phyloP scores from a whole-genome alignment of 441 rosid species.

The Brassica hybrid region DNA sequence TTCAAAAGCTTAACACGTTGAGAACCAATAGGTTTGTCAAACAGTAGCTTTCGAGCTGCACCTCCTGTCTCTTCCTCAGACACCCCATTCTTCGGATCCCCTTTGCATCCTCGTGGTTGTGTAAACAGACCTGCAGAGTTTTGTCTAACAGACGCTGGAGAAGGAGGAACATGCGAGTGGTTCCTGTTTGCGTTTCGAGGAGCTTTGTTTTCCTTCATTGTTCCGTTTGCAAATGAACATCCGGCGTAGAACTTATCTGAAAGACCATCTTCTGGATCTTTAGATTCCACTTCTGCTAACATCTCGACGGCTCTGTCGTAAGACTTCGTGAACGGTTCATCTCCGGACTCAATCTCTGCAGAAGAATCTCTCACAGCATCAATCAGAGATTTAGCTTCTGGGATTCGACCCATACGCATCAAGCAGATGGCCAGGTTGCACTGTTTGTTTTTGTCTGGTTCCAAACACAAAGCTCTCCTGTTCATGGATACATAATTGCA shows the following conservation, averaged over 20 bases:
- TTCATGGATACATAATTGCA: neutral
- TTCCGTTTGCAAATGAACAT: constrained; percentile 38
- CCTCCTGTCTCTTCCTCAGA: constrained; percentile 25
- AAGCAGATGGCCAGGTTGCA: constrained; percentile 84
- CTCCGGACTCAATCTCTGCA: constrained; percentile 48
- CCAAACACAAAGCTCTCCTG: constrained; percentile 74
- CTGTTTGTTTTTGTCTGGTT: constrained; percentile 72
- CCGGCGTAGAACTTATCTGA: constrained; percentile 28
- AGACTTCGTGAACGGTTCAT: constrained; percentile 67
- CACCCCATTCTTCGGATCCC: constrained; percentile 34
- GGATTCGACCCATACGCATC: constrained; percentile 69
- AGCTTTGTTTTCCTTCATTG: constrained; percentile 40
- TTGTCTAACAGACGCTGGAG: constrained; percentile 37
- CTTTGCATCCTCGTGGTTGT: constrained; percentile 34
- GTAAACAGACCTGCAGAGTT: constrained; percentile 43
- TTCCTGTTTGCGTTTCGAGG: constrained; percentile 43
- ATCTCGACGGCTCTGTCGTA: constrained; percentile 72
- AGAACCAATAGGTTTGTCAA: constrained; percentile 25
- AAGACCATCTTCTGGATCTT: constrained; percentile 29
- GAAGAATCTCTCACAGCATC: constrained; percentile 53
- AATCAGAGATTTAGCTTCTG: constrained; percentile 75
- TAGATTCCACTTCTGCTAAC: constrained; percentile 52
- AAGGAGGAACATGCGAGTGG: constrained; percentile 20
- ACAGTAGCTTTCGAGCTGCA: constrained; percentile 39
- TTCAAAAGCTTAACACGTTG: neutral